A percentile compares a stretch with the other conserved stretches of the same genome.
phyloP scores from a whole-genome alignment of 768 basidiomycete species.

The Tulasnella sp. region DNA sequence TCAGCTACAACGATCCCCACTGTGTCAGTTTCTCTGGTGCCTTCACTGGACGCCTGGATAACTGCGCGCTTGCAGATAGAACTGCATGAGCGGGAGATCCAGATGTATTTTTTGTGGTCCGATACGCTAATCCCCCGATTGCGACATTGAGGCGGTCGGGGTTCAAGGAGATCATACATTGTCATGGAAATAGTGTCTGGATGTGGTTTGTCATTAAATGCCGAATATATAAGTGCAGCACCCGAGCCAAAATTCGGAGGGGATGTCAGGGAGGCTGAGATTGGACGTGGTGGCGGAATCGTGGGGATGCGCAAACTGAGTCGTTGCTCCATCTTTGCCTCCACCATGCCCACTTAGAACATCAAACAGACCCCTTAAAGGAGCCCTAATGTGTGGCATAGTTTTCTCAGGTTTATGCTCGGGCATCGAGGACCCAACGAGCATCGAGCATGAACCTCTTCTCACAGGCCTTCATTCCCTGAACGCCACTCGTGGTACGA shows the following conservation, averaged over 20 bases:
- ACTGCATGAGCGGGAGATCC: not conserved
- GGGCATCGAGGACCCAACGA: not conserved
- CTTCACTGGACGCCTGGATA: not conserved
- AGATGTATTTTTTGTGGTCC: not conserved
- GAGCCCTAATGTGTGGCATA: not conserved
- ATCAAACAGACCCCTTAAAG: not conserved
- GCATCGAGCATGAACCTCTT: not conserved
- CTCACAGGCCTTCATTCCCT: not conserved
- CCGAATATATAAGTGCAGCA: not conserved
- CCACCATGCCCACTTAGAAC: not conserved
- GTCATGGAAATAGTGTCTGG: not conserved
- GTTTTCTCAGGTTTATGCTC: not conserved
- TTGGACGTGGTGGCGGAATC: not conserved
- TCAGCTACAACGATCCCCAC: not conserved
- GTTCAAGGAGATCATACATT: slow-evolving; percentile 5
- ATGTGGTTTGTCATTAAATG: not conserved
- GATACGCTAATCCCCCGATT: slow-evolving; percentile 8
- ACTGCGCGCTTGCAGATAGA: not conserved
- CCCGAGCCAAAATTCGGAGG: not conserved
- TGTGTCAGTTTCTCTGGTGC: not conserved
- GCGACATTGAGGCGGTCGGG: not conserved
- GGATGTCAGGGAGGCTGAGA: not conserved
- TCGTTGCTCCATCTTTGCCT: not conserved
- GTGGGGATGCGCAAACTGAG: not conserved
- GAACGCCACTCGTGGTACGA: slow-evolving; percentile 1